Evolutionary conservation across 352 stramenopile genomes (phyloP), one percentile per base, ranked within the genome.

Genomic region (Pythium dissimile): DNA sequence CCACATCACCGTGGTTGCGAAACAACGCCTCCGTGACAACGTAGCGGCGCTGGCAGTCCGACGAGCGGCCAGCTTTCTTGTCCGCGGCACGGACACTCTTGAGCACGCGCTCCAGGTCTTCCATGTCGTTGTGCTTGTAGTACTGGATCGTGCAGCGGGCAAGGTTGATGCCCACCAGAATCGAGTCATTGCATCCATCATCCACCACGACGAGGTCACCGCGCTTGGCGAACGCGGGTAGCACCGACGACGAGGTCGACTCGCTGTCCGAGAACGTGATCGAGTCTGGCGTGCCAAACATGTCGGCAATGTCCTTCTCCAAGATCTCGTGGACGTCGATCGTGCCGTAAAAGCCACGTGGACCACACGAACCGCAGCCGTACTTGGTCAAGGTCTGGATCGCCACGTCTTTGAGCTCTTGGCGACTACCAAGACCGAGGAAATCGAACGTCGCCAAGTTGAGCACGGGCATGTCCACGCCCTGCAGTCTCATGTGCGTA

Each of bases 91-190:
- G 84, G 27, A 94, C 75, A 39, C 53, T 84, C 67, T 94, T 75
- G 15, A 99, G 80, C 39, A 99, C 82, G 13, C 94, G 81, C 48
- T 97, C 84, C 15, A 99, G 77, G 67, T 99, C 95, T 12, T 90
- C 83, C 66, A 99, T 84, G 72, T 99, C 95, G 73, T 99, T 99
- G 81, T 99, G 97, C 64, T 97, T 95, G 78, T 98, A 99, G 71
- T 93, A 98, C 21, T 92, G 64, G 6, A 98, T 85, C 26, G 93
- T 98, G 57, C 92, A 97, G 38, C 97, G 84, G 23, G 85, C 94
- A 16, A 99, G 75, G 51, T 88, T 94, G 34, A 97, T 88, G n/a
- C 97, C 97, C 9, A 88, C 79, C 39, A 89, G 64, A 18, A 99
- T 85, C 45, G 95, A 92, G 67, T 99, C 96, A 49, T 98, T 97